Evolutionary conservation across 257 asterid species (phyloP), one percentile per base, ranked within the genome.

Genomic region (Solanum sitiens): DNA sequence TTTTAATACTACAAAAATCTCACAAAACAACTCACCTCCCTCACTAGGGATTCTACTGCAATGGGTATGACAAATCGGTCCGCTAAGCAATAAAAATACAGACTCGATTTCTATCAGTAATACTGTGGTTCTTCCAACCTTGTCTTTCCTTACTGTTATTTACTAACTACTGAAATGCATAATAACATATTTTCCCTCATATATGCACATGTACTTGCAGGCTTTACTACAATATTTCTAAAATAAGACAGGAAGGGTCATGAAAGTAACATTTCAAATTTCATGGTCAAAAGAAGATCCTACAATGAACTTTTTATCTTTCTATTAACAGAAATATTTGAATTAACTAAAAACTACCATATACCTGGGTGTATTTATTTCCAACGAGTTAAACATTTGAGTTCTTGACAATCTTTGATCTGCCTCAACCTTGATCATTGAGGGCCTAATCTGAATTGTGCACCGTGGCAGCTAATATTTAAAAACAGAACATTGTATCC

Each of bases 391-490:
- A 59, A 92, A 90, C 85, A 90, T 86, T 72, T 87, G 89, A 45
- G 87, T 72, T 74, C 37, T 35, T 7, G 89, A 73, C 47, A 87
- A n/a, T 23, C 21, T 50, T 23, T 20, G 30, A 88, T 95, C 99
- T 86, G 82, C 92, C 85, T 88, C 83, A 30, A 96, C 99, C 93
- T 96, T 96, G 65, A 95, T 89, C 99, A 96, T 96, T 83, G 98
- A 96, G 8, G 93, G 95, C 79, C 99, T 94, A 85, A 96, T 88
- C 88, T 95, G 98, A 93, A 96, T 94, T 50, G 89, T 93, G 63
- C 95, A 89, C 3, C 88, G 93, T 40, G 87, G 90, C 87, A 95
- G 95, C 99, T 96, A 87, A 77, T 90, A 70, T 42, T 82, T 30
- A 83, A 33, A 61, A 86, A 77, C 73, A 50, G 39, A 33, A 33